phyloP scores from a whole-genome alignment of 2,329 filamentous ascomycete species.

The Chrysosporium keratinophilum region DNA sequence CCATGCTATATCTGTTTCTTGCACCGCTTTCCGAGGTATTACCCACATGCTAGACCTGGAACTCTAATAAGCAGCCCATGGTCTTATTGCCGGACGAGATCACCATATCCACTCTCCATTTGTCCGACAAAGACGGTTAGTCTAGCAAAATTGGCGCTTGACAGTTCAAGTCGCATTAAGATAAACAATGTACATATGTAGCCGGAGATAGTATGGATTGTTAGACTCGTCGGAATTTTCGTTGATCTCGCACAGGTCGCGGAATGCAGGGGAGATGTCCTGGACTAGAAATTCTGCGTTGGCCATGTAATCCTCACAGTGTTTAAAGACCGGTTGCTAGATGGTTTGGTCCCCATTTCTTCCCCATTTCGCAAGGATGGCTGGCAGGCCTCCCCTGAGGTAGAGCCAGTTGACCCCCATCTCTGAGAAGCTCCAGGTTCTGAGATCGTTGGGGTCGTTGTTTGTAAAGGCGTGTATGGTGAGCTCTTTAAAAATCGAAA shows the following conservation, averaged over 20 bases:
- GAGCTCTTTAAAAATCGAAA: constrained; percentile 23
- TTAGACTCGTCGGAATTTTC: constrained; percentile 18
- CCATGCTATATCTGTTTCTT: too few relatives aligned
- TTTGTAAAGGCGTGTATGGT: constrained; percentile 22
- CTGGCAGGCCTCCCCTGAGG: constrained; percentile 23
- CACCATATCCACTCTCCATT: constrained; percentile 21
- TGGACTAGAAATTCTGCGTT: constrained; percentile 12
- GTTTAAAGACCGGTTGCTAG: constrained; percentile 20
- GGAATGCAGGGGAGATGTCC: constrained; percentile 20
- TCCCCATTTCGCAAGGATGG: constrained; percentile 18
- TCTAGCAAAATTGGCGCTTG: constrained; percentile 18
- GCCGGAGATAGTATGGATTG: constrained; percentile 22
- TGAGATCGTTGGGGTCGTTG: constrained; percentile 18
- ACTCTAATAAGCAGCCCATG: constrained; percentile 22
- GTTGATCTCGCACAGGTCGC: constrained; percentile 24
- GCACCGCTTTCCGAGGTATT: too few relatives aligned
- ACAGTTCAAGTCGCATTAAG: constrained; percentile 18
- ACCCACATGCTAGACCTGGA: constrained; percentile 22
- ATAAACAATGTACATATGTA: constrained; percentile 18
- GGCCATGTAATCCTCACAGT: constrained; percentile 19
- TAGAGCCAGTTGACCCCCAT: constrained; percentile 26
- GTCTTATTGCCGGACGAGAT: constrained; percentile 21
- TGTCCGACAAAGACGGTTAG: constrained; percentile 23
- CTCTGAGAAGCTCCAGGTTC: constrained; percentile 25
- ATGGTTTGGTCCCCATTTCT: constrained; percentile 20